phyloP scores from a whole-genome alignment of 208 protist genomes.

The Leptomonas seymouri region DNA sequence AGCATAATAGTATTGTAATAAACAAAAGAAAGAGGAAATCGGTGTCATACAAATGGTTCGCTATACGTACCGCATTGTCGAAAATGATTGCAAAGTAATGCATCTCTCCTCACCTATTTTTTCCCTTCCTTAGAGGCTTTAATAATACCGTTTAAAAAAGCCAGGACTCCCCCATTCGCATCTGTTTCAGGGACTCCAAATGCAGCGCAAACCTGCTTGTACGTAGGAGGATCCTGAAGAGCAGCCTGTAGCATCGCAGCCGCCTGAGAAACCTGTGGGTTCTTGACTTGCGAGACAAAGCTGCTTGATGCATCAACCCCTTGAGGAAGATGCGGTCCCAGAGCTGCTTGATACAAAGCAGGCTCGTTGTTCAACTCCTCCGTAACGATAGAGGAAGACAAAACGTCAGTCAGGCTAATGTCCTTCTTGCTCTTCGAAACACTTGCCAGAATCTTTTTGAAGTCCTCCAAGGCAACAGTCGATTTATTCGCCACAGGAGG shows the following conservation, averaged over 20 bases:
- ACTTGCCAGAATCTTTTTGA: conserved; percentile 59
- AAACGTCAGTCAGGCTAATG: conserved; percentile 39
- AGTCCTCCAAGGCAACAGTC: conserved; percentile 49
- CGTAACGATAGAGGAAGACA: conserved; percentile 54
- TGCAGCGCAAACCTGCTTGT: conserved; percentile 47
- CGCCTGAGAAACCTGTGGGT: conserved; percentile 59
- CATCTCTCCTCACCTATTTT: conserved; percentile 8
- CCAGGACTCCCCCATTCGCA: conserved; percentile 35
- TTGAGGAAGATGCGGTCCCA: conserved; percentile 49
- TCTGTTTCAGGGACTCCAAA: conserved; percentile 54
- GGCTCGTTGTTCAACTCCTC: conserved; percentile 57
- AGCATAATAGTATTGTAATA: background rate
- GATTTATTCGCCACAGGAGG: background rate
- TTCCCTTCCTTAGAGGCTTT: conserved; percentile 39
- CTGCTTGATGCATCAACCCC: conserved; percentile 35
- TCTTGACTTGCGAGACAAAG: conserved; percentile 67
- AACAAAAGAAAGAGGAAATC: background rate
- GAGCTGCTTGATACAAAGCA: conserved; percentile 56
- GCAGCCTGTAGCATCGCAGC: conserved; percentile 42
- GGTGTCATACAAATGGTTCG: too few relatives aligned
- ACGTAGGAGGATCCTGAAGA: conserved; percentile 56
- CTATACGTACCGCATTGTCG: too few relatives aligned
- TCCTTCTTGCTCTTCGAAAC: conserved; percentile 42
- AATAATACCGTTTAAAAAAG: conserved; percentile 62
- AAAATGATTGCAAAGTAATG: too few relatives aligned